Base-by-base conservation (phyloP, 139 green algal genomes). In the Volvox reticuliferus region DNA sequence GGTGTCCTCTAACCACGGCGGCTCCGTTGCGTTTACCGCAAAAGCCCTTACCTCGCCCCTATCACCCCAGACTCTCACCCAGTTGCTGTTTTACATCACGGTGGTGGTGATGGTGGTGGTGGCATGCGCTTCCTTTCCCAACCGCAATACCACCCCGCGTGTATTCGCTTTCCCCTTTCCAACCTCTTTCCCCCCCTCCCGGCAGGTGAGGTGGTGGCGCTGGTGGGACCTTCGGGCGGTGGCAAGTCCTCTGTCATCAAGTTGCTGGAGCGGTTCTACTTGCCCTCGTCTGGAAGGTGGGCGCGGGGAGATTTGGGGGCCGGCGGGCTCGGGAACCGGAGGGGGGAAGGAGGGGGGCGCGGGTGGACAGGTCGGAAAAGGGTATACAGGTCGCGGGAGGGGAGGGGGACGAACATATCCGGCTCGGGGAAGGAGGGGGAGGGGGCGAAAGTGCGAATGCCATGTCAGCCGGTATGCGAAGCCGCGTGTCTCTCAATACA, bases 181-280 rank as follows among this genome's bases (percentile, higher is more conserved):
- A n/a, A n/a, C n/a, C n/a, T n/a, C n/a, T n/a, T n/a, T n/a, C n/a
- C 32, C 33, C 63, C 82, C 33, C 32, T 14, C 30, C 62, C 67
- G 3, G 69, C 94, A 85, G 96, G 96, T 21, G 88, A 96, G 82
- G 94, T 97, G 37, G 95, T 99, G 36, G 98, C 97, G 13, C 94
- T 99, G 68, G 98, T 99, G 90, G 98, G 98, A 0, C 93, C 95
- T 88, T 96, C 88, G 33, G 98, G 98, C 20, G 94, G 95, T 17
- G 98, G 98, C 90, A 99, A 99, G 94, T 96, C 92, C 65, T 97
- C 92, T 86, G 97, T 99, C 65, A 95, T 99, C 19, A 98, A 98
- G 89, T 96, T 99, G 35, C 75, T 99, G 26, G 92, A 99, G 94
- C 93, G 97, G 12, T 99, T 98, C 92, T 99, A 99, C 93, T 78